phyloP scores from a whole-genome alignment of 768 basidiomycete genomes.

The Podaxis sp. region DNA sequence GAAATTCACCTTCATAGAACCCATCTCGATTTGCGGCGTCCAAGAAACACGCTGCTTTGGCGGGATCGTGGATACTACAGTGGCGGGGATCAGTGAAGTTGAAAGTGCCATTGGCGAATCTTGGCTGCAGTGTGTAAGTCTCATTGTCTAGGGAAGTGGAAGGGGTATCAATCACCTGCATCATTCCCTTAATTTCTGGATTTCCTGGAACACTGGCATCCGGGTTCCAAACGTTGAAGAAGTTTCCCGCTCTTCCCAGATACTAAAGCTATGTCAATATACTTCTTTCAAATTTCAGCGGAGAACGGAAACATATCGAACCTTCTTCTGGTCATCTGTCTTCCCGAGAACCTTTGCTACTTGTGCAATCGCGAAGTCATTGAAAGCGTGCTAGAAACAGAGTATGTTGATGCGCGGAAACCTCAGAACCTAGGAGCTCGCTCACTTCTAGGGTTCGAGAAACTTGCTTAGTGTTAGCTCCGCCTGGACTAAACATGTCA shows the following conservation, averaged over 20 bases:
- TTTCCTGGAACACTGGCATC: constrained; percentile 49
- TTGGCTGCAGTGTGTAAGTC: constrained; percentile 35
- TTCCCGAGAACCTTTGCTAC: constrained; percentile 56
- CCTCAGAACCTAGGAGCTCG: neutral
- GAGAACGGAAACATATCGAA: constrained; percentile 18
- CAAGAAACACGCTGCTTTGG: constrained; percentile 56
- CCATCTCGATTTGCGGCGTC: constrained; percentile 55
- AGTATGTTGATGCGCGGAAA: neutral
- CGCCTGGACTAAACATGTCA: constrained; percentile 42
- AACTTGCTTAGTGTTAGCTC: constrained; percentile 60
- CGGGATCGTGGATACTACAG: constrained; percentile 62
- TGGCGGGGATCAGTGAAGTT: constrained; percentile 67
- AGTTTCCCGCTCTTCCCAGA: constrained; percentile 51
- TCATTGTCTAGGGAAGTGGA: neutral
- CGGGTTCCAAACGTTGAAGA: constrained; percentile 58
- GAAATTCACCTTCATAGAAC: constrained; percentile 51
- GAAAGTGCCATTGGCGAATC: constrained; percentile 55
- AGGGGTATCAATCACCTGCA: constrained; percentile 43
- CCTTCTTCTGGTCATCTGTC: constrained; percentile 48
- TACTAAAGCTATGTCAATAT: constrained; percentile 35
- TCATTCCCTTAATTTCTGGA: constrained; percentile 51
- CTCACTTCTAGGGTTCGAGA: constrained; percentile 59
- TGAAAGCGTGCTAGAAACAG: constrained; percentile 52
- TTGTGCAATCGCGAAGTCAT: constrained; percentile 64
- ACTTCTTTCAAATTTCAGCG: neutral